phyloP scores from a whole-genome alignment of 371 early-diverging fungal species.

The Rhizopus arrhizus region DNA sequence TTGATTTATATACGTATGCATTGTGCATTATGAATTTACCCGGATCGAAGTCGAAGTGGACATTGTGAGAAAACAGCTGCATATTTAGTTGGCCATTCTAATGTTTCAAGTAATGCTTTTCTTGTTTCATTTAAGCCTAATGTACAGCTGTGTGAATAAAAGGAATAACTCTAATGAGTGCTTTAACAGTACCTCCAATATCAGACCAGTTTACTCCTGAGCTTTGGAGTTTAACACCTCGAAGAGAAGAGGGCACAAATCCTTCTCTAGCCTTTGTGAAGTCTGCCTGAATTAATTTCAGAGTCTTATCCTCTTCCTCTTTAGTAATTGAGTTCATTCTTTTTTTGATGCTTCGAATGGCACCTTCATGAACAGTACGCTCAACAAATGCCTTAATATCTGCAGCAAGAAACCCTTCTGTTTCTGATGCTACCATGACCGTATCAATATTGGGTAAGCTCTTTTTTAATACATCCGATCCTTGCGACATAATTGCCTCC shows the following conservation, averaged over 20 bases:
- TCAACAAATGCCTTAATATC: conserved; percentile 82
- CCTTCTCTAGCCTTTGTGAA: conserved; percentile 75
- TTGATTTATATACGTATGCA: neutral
- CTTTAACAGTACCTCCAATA: conserved; percentile 68
- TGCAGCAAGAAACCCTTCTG: conserved; percentile 89
- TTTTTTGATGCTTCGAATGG: conserved; percentile 64
- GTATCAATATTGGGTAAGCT: conserved; percentile 64
- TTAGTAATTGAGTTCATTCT: conserved; percentile 24
- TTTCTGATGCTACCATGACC: conserved; percentile 73
- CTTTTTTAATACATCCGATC: conserved; percentile 33
- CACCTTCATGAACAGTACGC: conserved; percentile 82
- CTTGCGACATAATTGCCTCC: conserved; percentile 57
- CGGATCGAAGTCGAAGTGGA: conserved; percentile 87
- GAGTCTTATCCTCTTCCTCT: conserved; percentile 8
- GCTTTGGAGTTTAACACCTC: conserved; percentile 80
- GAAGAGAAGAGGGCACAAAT: conserved; percentile 80
- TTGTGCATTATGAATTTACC: conserved; percentile 47
- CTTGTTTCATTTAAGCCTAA: conserved; percentile 80
- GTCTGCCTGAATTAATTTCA: conserved; percentile 62
- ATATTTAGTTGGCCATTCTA: conserved; percentile 95
- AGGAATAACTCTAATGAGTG: neutral
- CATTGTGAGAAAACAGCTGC: conserved; percentile 85
- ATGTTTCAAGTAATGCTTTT: conserved; percentile 80
- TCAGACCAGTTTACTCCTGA: conserved; percentile 85
- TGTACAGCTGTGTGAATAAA: no score